Evolutionary conservation across 2,329 filamentous ascomycete genomes (phyloP).

Genomic region (Alternaria sp.): DNA sequence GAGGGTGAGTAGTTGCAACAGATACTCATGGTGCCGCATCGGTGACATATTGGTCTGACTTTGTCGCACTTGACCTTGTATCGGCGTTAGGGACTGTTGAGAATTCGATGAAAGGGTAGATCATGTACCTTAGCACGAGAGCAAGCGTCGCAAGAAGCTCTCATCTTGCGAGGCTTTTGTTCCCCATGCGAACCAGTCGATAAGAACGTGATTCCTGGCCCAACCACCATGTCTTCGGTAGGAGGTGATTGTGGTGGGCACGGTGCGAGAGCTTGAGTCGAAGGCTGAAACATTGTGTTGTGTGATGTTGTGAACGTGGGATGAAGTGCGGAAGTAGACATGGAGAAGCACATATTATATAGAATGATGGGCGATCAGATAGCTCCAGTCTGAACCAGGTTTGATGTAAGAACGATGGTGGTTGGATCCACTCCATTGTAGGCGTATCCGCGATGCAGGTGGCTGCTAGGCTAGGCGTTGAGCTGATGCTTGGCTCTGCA

Average conservation of each 20-base stretch:
- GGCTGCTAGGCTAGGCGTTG: conserved; percentile 34
- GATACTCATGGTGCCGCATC: conserved; percentile 47
- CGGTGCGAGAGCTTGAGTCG: conserved; percentile 32
- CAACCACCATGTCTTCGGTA: conserved; percentile 30
- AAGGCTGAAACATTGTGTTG: conserved; percentile 39
- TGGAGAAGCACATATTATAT: conserved; percentile 40
- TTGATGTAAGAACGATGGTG: conserved; percentile 28
- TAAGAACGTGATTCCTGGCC: conserved; percentile 26
- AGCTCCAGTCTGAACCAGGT: conserved; percentile 23
- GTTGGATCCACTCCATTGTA: conserved; percentile 25
- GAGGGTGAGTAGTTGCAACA: conserved; percentile 50
- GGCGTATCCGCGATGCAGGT: conserved; percentile 32
- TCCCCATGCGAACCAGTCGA: conserved; percentile 30
- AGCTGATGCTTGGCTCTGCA: conserved; percentile 40
- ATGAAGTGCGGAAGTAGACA: conserved; percentile 18
- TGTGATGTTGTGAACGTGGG: conserved; percentile 15
- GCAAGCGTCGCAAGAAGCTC: conserved; percentile 48
- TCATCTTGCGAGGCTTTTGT: conserved; percentile 45
- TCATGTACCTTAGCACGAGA: conserved; percentile 42
- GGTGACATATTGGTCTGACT: conserved; percentile 45
- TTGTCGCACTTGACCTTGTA: conserved; percentile 46
- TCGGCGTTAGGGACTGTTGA: conserved; percentile 5
- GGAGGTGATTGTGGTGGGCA: conserved; percentile 31
- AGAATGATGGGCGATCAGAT: conserved; percentile 25
- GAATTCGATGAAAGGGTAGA: neutral